Evolutionary conservation across 1,284 basidiomycete genomes (phyloP).

Genomic region (Microbotryum intermedium): DNA sequence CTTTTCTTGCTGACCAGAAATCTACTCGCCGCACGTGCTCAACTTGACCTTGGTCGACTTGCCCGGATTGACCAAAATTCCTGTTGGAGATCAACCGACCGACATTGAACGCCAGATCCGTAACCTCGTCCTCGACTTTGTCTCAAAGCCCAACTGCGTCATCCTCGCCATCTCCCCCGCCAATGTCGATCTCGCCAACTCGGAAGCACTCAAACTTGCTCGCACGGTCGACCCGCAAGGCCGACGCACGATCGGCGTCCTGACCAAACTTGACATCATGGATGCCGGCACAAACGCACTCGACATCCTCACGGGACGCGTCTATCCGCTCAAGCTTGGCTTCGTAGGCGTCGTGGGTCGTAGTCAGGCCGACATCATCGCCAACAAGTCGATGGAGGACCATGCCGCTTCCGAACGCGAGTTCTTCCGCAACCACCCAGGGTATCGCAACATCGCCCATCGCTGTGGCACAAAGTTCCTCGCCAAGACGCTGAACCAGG

Average conservation of each 20-base stretch:
- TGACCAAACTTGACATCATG: conserved; percentile 98
- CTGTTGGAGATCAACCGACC: conserved; percentile 62
- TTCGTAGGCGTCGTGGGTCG: conserved; percentile 97
- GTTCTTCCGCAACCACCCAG: conserved; percentile 82
- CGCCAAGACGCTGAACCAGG: conserved; percentile 89
- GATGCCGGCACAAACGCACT: conserved; percentile 96
- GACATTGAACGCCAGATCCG: conserved; percentile 97
- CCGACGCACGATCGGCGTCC: conserved; percentile 85
- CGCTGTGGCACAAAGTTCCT: conserved; percentile 94
- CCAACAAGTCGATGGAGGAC: conserved; percentile 74
- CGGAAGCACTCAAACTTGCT: conserved; percentile 92
- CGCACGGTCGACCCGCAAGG: conserved; percentile 92
- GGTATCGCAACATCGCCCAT: conserved; percentile 92
- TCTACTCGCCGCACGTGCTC: conserved; percentile 89
- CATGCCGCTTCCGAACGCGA: conserved; percentile 79
- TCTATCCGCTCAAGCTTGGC: conserved; percentile 94
- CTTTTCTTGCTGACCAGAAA: conserved; percentile 56
- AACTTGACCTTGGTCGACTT: conserved; percentile 93
- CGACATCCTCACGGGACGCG: conserved; percentile 89
- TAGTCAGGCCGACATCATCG: conserved; percentile 94
- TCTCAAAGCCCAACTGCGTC: conserved; percentile 93
- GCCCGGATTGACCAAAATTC: conserved; percentile 94
- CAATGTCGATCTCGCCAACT: conserved; percentile 97
- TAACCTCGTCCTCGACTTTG: conserved; percentile 85
- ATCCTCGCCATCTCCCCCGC: conserved; percentile 94